Conservation (phyloP, 495 filamentous ascomycete genomes). For the Pyrenula massariospora region DNA sequence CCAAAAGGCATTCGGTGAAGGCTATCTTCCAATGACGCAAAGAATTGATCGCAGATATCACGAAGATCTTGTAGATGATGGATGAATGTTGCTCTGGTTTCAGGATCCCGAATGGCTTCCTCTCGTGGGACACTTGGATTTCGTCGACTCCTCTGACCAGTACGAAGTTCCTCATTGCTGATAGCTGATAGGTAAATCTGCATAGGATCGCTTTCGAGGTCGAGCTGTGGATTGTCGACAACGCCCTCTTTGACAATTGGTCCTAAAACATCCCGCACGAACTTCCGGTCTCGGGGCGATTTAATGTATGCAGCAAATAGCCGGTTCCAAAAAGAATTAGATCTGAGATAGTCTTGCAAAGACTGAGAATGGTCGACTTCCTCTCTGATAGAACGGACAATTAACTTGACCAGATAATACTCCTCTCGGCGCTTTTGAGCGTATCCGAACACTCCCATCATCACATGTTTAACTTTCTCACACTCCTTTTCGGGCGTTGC, state of each 20-base stretch:
- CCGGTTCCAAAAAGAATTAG: constrained; percentile 87
- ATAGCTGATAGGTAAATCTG: constrained; percentile 92
- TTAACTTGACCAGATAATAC: constrained; percentile 88
- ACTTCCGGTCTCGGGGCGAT: constrained; percentile 86
- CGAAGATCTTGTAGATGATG: constrained; percentile 85
- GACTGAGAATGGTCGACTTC: constrained; percentile 66
- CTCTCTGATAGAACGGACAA: constrained; percentile 71
- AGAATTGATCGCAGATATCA: constrained; percentile 85
- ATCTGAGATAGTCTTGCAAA: constrained; percentile 76
- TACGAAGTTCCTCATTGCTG: constrained; percentile 93
- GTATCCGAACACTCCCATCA: constrained; percentile 96
- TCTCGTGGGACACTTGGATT: constrained; percentile 76
- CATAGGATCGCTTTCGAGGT: constrained; percentile 93
- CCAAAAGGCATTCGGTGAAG: constrained; percentile 88
- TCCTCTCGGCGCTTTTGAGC: constrained; percentile 94
- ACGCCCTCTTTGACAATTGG: constrained; percentile 77
- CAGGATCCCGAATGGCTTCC: constrained; percentile 82
- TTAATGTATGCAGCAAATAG: constrained; percentile 79
- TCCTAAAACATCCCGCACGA: constrained; percentile 72
- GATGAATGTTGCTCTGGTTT: constrained; percentile 85
- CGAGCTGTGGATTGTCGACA: constrained; percentile 79
- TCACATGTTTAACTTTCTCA: constrained; percentile 80
- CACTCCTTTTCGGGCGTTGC: constrained; percentile 84
- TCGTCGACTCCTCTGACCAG: constrained; percentile 68
- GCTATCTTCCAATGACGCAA: constrained; percentile 67